Percentiles rank a stretch among this genome's conserved stretches.
phyloP scores from a whole-genome alignment of 257 asterid genomes.

The Ophiorrhiza pumila region DNA sequence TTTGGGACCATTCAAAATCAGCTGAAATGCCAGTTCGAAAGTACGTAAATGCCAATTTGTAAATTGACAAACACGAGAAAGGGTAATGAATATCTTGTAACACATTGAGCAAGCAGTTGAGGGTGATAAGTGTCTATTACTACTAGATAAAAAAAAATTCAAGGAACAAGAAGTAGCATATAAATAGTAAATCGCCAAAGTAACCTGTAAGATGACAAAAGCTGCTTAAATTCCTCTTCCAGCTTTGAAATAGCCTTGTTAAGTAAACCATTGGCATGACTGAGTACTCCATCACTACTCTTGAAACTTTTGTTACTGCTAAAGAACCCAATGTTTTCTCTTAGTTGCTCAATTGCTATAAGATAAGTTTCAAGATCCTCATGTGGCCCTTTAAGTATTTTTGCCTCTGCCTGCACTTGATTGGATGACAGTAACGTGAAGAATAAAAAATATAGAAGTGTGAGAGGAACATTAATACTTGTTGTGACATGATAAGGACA shows the following conservation, averaged over 20 bases:
- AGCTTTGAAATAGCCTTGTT: conserved; percentile 93
- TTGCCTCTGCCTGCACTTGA: conserved; percentile 77
- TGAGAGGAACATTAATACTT: neutral
- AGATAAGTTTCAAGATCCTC: conserved; percentile 97
- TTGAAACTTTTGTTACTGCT: conserved; percentile 89
- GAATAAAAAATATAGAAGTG: neutral
- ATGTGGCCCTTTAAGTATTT: conserved; percentile 94
- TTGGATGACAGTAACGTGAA: conserved; percentile 2
- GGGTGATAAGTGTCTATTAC: neutral
- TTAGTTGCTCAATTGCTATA: conserved; percentile 86
- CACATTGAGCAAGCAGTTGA: neutral
- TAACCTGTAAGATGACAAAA: conserved; percentile 78
- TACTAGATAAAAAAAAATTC: neutral
- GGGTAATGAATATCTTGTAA: neutral
- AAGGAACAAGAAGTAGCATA: neutral
- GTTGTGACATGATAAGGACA: neutral
- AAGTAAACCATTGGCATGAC: conserved; percentile 75
- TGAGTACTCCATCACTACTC: conserved; percentile 97
- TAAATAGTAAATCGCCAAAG: neutral
- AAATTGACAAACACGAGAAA: neutral
- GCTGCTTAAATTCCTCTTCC: conserved; percentile 91
- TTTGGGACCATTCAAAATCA: neutral
- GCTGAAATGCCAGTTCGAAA: neutral
- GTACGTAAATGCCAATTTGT: neutral
- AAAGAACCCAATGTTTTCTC: conserved; percentile 78